Evolutionary conservation across 1,284 basidiomycete species (phyloP).

Genomic region (Dichomitus squalens): DNA sequence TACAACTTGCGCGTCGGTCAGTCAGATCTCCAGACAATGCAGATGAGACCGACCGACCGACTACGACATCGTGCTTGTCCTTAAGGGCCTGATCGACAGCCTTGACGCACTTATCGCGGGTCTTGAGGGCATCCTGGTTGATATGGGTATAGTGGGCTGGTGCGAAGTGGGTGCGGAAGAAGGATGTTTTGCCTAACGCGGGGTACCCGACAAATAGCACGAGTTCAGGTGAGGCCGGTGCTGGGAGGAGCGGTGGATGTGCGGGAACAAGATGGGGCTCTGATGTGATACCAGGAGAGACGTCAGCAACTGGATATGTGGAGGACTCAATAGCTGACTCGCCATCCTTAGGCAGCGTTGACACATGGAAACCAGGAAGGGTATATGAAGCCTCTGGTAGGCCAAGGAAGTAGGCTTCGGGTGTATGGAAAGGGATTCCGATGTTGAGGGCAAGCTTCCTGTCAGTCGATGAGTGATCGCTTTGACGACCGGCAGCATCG

Average conservation of each 20-base stretch:
- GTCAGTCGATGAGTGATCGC: slow-evolving; percentile 81
- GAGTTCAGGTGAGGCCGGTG: slow-evolving; percentile 49
- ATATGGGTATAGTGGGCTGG: slow-evolving; percentile 75
- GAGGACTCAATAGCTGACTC: slow-evolving; percentile 13
- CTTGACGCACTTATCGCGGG: slow-evolving; percentile 75
- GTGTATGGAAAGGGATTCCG: slow-evolving; percentile 72
- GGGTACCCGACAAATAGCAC: slow-evolving; percentile 91
- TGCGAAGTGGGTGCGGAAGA: slow-evolving; percentile 75
- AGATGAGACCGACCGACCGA: slow-evolving; percentile 54
- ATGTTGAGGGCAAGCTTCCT: slow-evolving; percentile 85
- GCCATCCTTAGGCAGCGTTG: slow-evolving; percentile 48
- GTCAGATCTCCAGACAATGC: background rate
- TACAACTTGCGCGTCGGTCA: slow-evolving; percentile 29
- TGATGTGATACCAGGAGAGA: slow-evolving; percentile 24
- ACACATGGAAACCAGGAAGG: slow-evolving; percentile 63
- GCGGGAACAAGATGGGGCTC: slow-evolving; percentile 66
- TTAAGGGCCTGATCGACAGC: slow-evolving; percentile 59
- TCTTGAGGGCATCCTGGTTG: slow-evolving; percentile 84
- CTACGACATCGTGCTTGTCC: slow-evolving; percentile 67
- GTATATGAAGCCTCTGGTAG: slow-evolving; percentile 46
- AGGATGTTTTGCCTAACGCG: slow-evolving; percentile 84
- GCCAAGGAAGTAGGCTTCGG: slow-evolving; percentile 79
- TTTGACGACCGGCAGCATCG: slow-evolving; percentile 83
- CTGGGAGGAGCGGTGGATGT: slow-evolving; percentile 59
- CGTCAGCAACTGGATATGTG: background rate